A percentile compares a stretch with the other conserved stretches of the same genome.
phyloP scores from a whole-genome alignment of 768 basidiomycete genomes.

The Russula sp. region DNA sequence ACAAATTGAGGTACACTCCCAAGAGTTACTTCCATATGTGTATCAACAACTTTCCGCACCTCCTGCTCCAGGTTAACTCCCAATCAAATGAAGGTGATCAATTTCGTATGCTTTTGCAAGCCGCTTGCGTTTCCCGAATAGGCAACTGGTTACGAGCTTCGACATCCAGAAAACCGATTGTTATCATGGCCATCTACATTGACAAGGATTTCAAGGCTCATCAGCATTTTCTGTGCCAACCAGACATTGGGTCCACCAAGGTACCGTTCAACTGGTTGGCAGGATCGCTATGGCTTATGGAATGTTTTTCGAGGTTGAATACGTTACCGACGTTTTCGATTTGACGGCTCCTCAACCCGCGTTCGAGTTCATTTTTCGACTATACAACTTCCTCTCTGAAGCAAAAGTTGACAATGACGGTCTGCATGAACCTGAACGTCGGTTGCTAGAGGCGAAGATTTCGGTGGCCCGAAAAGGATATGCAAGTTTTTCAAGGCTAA shows the following conservation, averaged over 20 bases:
- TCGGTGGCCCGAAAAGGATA: no score
- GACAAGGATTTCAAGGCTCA: not conserved
- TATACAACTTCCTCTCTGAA: no score
- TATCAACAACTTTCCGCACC: not conserved
- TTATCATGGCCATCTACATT: slow-evolving; percentile 4
- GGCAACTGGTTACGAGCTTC: slow-evolving; percentile 4
- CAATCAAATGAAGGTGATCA: not conserved
- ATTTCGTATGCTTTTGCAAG: not conserved
- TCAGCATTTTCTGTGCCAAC: slow-evolving; percentile 1
- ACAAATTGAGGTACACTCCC: not conserved
- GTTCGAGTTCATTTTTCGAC: no score
- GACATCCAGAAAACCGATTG: not conserved
- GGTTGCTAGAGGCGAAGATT: no score
- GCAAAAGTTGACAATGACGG: no score
- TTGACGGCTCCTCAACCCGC: no score
- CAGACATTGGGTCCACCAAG: not conserved
- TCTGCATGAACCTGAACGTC: no score
- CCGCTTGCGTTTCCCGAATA: not conserved
- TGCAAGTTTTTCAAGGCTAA: not conserved
- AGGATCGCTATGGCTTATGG: not conserved
- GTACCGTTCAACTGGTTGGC: slow-evolving; percentile 8
- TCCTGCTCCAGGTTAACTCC: not conserved
- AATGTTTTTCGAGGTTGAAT: not conserved
- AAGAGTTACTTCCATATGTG: not conserved
- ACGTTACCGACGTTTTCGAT: no score